Evolutionary conservation across 2,329 filamentous ascomycete genomes (phyloP), one percentile per base, ranked within the genome.

Genomic region (Ceratocystis smalleyi): DNA sequence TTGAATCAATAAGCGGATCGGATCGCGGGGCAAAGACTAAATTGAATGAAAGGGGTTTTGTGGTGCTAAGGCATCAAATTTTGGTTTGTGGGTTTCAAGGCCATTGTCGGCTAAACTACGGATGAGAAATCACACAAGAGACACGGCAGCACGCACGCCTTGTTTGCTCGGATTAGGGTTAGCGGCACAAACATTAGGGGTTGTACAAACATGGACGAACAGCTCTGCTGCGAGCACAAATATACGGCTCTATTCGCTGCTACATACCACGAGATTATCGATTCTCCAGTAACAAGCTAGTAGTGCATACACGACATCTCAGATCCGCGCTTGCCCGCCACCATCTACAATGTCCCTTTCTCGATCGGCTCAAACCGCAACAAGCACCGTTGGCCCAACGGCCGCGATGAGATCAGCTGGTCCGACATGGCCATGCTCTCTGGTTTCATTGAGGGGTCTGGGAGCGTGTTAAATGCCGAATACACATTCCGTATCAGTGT

Each of bases 391-490:
- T 85, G 80, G 5, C 80, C 83, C 51, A 77, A 71, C 0, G 85
- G 85, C 59, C 85, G 77, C 17, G 83, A 81, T 7, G 85, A 86
- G 64, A 88, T 86, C 40, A 87, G 76, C 70, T 87, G 84, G 69
- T 88, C 84, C 24, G 82, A 79, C 77, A 87, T 82, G 43, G 76
- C 75, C 85, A 88, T 87, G 27, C 77, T 77, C 35, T 77, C 78
- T 5, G 73, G 73, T 68, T 77, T 80, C 78, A 82, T 84, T 15
- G 74, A 75, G 7, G 70, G 66, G 40, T 85, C 82, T 0, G 81
- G 77, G 6, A 78, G 72, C 0, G 85, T 87, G 30, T 72, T 75
- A 65, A 80, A 87, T 15, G 72, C 73, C 2, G 79, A 79, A 71
- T 88, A 88, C 1, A 87, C 77, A 62, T 82, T 81, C n/a, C 77